Conservation (phyloP, 768 basidiomycete species). For the Suillus placidus region DNA sequence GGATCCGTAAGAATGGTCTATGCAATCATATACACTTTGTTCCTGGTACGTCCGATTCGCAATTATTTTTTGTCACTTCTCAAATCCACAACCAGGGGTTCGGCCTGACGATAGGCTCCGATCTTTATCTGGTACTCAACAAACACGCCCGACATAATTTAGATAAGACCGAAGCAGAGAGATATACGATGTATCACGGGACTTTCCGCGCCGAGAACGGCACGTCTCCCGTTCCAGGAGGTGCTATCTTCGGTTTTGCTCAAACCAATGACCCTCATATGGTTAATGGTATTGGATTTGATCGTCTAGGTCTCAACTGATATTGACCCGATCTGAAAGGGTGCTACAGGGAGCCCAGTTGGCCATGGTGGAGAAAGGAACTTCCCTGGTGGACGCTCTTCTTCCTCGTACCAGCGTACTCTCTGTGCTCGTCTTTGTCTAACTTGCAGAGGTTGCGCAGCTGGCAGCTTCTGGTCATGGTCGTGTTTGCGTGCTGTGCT, state of each 20-base stretch:
- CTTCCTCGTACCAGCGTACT: conserved; percentile 75
- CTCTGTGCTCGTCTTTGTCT: conserved; percentile 70
- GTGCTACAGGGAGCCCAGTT: conserved; percentile 71
- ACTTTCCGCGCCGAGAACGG: conserved; percentile 53
- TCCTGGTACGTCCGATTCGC: conserved; percentile 49
- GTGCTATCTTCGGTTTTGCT: conserved; percentile 51
- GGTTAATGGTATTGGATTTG: neutral
- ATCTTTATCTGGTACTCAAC: conserved; percentile 75
- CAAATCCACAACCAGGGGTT: conserved; percentile 57
- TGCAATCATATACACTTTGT: conserved; percentile 84
- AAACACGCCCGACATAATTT: conserved; percentile 48
- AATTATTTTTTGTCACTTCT: conserved; percentile 9
- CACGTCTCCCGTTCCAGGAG: conserved; percentile 39
- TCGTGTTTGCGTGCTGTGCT: conserved; percentile 72
- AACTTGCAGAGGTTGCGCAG: conserved; percentile 76
- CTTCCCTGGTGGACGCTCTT: conserved; percentile 84
- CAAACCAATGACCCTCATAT: conserved; percentile 32
- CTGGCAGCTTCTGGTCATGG: conserved; percentile 73
- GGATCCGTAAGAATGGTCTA: conserved; percentile 85
- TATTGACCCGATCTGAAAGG: conserved; percentile 43
- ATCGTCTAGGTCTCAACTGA: neutral
- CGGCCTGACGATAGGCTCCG: conserved; percentile 81
- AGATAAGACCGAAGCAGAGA: conserved; percentile 34
- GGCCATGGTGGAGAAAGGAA: conserved; percentile 78
- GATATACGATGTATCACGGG: conserved; percentile 56